These are phyloP conservation scores for Avena atlantica DNA, from an alignment of 176 grass and related monocot species.

Conservation along the genomic window DNA sequence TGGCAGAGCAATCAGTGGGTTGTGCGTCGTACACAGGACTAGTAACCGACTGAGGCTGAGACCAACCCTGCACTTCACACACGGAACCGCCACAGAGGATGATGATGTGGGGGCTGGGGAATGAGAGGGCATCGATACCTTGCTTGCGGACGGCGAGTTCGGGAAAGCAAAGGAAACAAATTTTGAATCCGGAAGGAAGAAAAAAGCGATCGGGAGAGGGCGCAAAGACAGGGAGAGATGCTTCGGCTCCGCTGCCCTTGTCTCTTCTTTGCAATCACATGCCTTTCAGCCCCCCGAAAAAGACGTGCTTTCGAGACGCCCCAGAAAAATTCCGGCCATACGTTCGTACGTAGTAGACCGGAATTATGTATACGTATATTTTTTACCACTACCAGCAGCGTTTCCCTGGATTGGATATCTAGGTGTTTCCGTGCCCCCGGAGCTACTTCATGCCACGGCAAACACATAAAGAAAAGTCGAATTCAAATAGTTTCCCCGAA, in stretches of 20 bases:
- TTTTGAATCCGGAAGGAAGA: conserved; percentile 52
- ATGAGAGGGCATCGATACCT: conserved; percentile 66
- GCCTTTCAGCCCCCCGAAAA: conserved; percentile 40
- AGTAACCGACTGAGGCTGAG: neutral
- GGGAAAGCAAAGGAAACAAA: conserved; percentile 50
- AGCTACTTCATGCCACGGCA: neutral
- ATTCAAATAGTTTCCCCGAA: too few relatives aligned
- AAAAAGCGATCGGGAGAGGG: conserved; percentile 19
- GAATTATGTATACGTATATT: neutral
- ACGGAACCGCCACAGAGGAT: neutral
- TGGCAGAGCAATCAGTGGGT: too few relatives aligned
- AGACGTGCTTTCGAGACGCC: conserved; percentile 53
- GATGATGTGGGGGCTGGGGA: conserved; percentile 29
- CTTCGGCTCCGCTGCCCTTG: conserved; percentile 51
- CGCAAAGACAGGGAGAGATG: conserved; percentile 45
- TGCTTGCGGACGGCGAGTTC: conserved; percentile 73
- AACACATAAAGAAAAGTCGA: neutral
- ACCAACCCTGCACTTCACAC: neutral
- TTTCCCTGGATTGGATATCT: neutral
- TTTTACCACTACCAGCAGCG: neutral
- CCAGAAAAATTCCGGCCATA: conserved; percentile 28
- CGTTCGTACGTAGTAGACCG: neutral
- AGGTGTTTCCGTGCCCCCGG: too few relatives aligned
- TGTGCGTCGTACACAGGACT: too few relatives aligned
- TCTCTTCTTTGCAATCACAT: conserved; percentile 65